Base-by-base conservation (phyloP, 1,284 basidiomycete genomes). In the Trametes sp. region DNA sequence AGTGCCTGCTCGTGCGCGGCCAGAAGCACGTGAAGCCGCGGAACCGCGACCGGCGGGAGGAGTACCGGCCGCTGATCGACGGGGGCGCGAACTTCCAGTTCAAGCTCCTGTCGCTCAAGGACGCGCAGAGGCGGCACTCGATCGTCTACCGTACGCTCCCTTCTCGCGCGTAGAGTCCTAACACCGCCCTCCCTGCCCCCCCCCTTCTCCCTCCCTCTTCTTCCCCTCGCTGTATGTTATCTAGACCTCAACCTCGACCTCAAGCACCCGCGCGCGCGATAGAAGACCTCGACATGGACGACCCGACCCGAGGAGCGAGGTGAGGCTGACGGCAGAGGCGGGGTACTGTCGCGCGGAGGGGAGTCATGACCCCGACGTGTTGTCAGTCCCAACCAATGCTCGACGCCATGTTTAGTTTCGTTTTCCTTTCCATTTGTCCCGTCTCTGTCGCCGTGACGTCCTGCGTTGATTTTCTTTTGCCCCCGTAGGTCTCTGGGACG, bases 271-370 rank as follows among this genome's bases (percentile, higher is more conserved):
- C n/a, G n/a, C n/a, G n/a, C n/a, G n/a, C n/a, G n/a, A n/a, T n/a
- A n/a, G n/a, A n/a, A n/a, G n/a, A n/a, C n/a, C n/a, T n/a, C n/a
- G n/a, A n/a, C n/a, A n/a, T n/a, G n/a, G n/a, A n/a, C n/a, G n/a
- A n/a, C n/a, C n/a, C n/a, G n/a, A n/a, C n/a, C n/a, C n/a, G n/a
- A n/a, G n/a, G n/a, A n/a, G n/a, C n/a, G n/a, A n/a, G n/a, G n/a
- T n/a, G n/a, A n/a, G n/a, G n/a, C n/a, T n/a, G n/a, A n/a, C n/a
- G n/a, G n/a, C n/a, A n/a, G n/a, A n/a, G n/a, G n/a, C n/a, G n/a
- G n/a, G n/a, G n/a, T n/a, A n/a, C n/a, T n/a, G n/a, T n/a, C 48
- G n/a, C 28, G 56, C 41, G 38, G 56, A 51, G 38, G 56, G 56
- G 48, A 50, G 48, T 42, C 56, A 57, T 57, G 56, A 31, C n/a